Conservation (phyloP, 2,329 filamentous ascomycete species). For the Bipolaris sorokiniana region DNA sequence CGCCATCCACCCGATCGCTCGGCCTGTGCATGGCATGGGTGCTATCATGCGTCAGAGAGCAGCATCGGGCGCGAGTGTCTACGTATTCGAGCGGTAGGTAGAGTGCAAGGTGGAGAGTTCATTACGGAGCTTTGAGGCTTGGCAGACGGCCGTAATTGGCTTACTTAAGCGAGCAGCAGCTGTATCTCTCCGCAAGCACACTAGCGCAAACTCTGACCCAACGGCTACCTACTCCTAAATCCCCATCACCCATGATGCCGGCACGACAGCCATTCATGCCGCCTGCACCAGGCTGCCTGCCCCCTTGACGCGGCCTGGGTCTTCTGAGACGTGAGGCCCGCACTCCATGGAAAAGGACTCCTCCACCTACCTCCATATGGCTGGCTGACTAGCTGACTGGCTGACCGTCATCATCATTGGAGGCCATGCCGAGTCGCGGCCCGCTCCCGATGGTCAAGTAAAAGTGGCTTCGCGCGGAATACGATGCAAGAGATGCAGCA, state of each 20-base stretch:
- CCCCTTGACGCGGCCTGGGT: slow-evolving; percentile 7
- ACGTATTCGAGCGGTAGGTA: not conserved
- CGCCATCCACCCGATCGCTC: not conserved
- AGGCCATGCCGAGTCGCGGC: slow-evolving; percentile 17
- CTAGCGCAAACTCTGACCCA: slow-evolving; percentile 15
- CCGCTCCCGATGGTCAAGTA: slow-evolving; percentile 12
- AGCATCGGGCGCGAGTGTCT: not conserved
- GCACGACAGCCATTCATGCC: slow-evolving; percentile 9
- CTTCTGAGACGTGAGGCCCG: slow-evolving; percentile 1
- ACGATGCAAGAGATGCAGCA: slow-evolving; percentile 10
- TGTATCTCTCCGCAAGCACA: slow-evolving; percentile 3
- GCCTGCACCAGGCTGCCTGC: not conserved
- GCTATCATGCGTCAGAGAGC: not conserved
- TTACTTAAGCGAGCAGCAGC: slow-evolving; percentile 5
- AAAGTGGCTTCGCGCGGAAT: slow-evolving; percentile 13
- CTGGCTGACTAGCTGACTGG: not conserved
- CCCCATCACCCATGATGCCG: slow-evolving; percentile 8
- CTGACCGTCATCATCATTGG: slow-evolving; percentile 7
- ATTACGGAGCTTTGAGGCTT: slow-evolving; percentile 2
- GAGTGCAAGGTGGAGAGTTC: not conserved
- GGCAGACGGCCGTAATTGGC: slow-evolving; percentile 3
- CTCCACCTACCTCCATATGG: not conserved
- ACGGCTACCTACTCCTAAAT: slow-evolving; percentile 10
- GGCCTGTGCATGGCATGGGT: not conserved
- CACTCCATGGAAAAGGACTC: slow-evolving; percentile 1